Percentiles rank a stretch among this genome's conserved stretches.
These are phyloP conservation scores for Rhododendron kiyosumense DNA, from an alignment of 148 eudicot species.

Conservation along the genomic window DNA sequence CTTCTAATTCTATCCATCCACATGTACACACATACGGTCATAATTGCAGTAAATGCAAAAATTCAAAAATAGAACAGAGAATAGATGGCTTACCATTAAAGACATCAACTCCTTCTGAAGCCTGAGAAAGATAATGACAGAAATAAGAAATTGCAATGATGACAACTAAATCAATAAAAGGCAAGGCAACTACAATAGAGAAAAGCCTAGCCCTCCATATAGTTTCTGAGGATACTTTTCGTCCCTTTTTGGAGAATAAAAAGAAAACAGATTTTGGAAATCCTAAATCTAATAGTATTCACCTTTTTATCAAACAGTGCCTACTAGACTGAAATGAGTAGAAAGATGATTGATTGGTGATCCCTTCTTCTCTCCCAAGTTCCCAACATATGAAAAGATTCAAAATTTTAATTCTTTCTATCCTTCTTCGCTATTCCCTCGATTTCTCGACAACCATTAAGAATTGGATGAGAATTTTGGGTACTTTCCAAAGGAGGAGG, in stretches of 20 bases:
- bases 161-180: background rate
- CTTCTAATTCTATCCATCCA: background rate
- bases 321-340: background rate
- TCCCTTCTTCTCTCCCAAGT: background rate
- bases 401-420: background rate
- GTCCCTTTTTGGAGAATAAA: background rate
- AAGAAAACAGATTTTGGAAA: background rate
- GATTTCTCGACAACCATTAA: background rate
- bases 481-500: background rate
- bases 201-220: conserved; percentile 4
- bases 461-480: background rate
- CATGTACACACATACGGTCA: background rate
- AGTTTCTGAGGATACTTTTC: background rate
- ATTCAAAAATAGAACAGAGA: background rate
- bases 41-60: background rate
- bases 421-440: background rate
- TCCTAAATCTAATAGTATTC: no score
- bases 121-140: conserved; percentile 23
- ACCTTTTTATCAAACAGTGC: background rate
- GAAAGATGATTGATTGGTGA: background rate
- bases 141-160: conserved; percentile 1
- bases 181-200: background rate
- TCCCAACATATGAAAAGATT: background rate
- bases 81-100: conserved; percentile 30
- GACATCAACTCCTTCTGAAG: conserved; percentile 54